These are phyloP conservation scores for Claviceps purpurea DNA, from an alignment of 2,329 filamentous ascomycete species.

Conservation along the genomic window DNA sequence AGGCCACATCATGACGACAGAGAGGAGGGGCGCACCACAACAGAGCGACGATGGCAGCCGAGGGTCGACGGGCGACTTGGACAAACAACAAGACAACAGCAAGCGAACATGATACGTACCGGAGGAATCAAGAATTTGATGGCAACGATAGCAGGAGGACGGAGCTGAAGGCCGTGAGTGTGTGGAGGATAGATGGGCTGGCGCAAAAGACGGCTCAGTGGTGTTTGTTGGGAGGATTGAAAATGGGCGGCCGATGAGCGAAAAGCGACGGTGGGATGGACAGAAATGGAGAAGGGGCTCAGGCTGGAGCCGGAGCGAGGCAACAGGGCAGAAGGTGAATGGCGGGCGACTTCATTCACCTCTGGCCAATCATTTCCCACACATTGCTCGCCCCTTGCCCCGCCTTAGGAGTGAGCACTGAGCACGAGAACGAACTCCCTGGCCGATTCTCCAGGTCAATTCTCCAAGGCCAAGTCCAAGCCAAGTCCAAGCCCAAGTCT, in stretches of 20 bases:
- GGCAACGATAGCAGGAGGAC: not conserved
- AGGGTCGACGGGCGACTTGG: not conserved
- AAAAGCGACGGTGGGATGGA: slow-evolving; percentile 16
- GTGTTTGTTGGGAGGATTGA: slow-evolving; percentile 15
- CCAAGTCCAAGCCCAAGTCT: too few relatives aligned
- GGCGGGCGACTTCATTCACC: not conserved
- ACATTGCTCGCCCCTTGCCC: not conserved
- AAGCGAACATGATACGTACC: slow-evolving; percentile 6
- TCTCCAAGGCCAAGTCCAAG: too few relatives aligned
- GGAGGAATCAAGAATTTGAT: not conserved
- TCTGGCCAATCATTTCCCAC: not conserved
- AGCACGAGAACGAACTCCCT: too few relatives aligned
- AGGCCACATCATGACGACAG: slow-evolving; percentile 25
- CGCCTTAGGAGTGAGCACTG: too few relatives aligned
- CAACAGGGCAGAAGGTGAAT: not conserved
- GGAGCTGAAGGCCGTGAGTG: slow-evolving; percentile 2
- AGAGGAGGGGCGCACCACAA: slow-evolving; percentile 15
- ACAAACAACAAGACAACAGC: slow-evolving; percentile 6
- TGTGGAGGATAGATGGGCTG: slow-evolving; percentile 10
- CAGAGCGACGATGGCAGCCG: slow-evolving; percentile 7
- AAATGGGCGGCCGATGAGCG: slow-evolving; percentile 18
- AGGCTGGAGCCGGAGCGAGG: slow-evolving; percentile 12
- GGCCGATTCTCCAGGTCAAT: too few relatives aligned
- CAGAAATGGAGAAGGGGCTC: slow-evolving; percentile 20
- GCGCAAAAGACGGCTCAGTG: slow-evolving; percentile 5